Conservation (phyloP, 768 basidiomycete genomes). For the Lentinula raphanica region DNA sequence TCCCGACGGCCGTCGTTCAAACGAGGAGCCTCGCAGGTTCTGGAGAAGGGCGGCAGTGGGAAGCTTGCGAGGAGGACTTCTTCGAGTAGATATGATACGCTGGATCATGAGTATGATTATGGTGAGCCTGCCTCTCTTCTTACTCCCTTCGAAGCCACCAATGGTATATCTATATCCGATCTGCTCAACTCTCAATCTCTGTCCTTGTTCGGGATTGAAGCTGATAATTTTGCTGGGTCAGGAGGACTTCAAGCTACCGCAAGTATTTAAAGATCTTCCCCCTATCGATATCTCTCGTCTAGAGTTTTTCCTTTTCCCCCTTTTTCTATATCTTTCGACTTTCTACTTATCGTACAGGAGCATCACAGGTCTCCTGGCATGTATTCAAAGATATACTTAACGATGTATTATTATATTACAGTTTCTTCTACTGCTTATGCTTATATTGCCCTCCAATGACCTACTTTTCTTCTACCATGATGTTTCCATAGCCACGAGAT, state of each 20-base stretch:
- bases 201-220: background rate
- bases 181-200: background rate
- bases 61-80: constrained; percentile 1
- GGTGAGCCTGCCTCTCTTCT: background rate
- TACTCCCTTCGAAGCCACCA: background rate
- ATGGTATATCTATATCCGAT: background rate
- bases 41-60: constrained; percentile 34
- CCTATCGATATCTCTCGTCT: background rate
- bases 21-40: constrained; percentile 64
- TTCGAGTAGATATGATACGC: background rate
- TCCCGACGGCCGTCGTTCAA: constrained; percentile 60
- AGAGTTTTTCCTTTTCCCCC: too few relatives aligned
- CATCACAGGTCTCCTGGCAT: background rate
- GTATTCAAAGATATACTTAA: background rate
- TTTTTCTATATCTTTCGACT: too few relatives aligned
- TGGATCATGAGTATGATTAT: background rate
- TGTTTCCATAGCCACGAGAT: too few relatives aligned
- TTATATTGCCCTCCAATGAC: too few relatives aligned
- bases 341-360: background rate
- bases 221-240: background rate
- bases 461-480: too few relatives aligned
- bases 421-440: background rate
- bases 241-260: background rate
- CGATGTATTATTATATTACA: background rate
- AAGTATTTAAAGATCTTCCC: background rate